Base-by-base conservation (phyloP, 164 flowering plant genomes). In the Vitis riparia region DNA sequence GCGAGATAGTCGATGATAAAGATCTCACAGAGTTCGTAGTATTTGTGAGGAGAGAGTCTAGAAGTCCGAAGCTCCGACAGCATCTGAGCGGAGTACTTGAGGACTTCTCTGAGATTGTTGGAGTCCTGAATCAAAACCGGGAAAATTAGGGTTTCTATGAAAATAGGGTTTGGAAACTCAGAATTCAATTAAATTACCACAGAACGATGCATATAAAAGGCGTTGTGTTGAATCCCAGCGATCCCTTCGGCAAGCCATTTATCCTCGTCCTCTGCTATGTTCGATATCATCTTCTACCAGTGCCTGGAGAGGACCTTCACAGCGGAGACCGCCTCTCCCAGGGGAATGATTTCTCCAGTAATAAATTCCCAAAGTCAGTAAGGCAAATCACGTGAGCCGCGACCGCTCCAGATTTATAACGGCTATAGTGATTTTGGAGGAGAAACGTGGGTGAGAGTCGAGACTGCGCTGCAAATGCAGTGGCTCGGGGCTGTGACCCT, bases 1-100 rank as follows among this genome's bases (percentile, higher is more conserved):
- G 5, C 7, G 44, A 37, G 44, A 37, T 37, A 37, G 44, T 37
- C 50, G 9, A 17, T 49, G 12, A 55, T 37, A 48, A 66, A 15
- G 27, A 63, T 5, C 78, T 79, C 80, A 96, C 99, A 96, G 65
- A 96, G 97, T 60, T 88, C 94, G 71, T 92, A 96, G 77, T 96
- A 96, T 69, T 96, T 96, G 78, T 93, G 98, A 71, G 99, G 99
- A 2, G 99, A 87, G 27, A 96, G 98, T 71, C 84, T 85, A 50
- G 99, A 93, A 37, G 98, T 96, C n/a, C 99, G 86, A n/a, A 96
- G 91, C 86, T 96, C 99, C 14, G 98, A 92, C 3, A 96, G 83
- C 97, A 96, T 87, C 82, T 89, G 98, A 44, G 99, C 99, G 0
- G 98, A 96, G 78, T 87, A 96, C 77, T 93, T 96, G 67, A 96